These are phyloP conservation scores for Cordyceps farinosa DNA, from an alignment of 2,329 filamentous ascomycete species.

Conservation along the genomic window DNA sequence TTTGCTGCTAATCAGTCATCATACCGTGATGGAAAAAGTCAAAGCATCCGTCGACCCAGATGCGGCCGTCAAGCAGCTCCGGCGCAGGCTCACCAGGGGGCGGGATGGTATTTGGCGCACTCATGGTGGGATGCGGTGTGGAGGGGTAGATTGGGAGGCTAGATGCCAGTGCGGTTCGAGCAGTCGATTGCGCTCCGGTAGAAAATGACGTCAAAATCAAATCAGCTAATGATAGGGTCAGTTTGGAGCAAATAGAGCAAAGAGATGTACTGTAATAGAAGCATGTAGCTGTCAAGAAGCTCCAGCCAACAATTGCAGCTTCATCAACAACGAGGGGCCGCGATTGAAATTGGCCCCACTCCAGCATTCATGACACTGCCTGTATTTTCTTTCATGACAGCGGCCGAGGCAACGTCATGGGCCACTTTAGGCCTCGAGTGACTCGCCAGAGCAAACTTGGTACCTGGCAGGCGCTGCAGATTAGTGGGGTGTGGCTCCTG, in stretches of 20 bases:
- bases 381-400: not conserved
- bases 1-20: conserved; percentile 17
- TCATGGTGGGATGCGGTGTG: conserved; percentile 6
- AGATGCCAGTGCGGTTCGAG: not conserved
- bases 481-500: not conserved
- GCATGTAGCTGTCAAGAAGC: not conserved
- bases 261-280: not conserved
- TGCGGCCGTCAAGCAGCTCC: conserved; percentile 63
- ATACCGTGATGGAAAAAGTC: conserved; percentile 96
- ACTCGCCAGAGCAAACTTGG: not conserved
- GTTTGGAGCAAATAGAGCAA: not conserved
- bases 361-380: not conserved
- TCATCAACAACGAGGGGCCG: not conserved
- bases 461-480: not conserved
- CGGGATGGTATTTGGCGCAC: conserved; percentile 16
- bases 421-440: not conserved
- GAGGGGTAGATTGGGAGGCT: not conserved
- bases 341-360: conserved; percentile 6
- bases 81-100: conserved; percentile 46
- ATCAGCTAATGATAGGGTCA: no score
- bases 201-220: not conserved
- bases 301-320: not conserved
- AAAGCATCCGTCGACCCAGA: conserved; percentile 99
- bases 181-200: not conserved
- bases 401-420: not conserved